Evolutionary conservation across 768 basidiomycete genomes (phyloP), one percentile per base, ranked within the genome.

Genomic region (Inosperma sp.): DNA sequence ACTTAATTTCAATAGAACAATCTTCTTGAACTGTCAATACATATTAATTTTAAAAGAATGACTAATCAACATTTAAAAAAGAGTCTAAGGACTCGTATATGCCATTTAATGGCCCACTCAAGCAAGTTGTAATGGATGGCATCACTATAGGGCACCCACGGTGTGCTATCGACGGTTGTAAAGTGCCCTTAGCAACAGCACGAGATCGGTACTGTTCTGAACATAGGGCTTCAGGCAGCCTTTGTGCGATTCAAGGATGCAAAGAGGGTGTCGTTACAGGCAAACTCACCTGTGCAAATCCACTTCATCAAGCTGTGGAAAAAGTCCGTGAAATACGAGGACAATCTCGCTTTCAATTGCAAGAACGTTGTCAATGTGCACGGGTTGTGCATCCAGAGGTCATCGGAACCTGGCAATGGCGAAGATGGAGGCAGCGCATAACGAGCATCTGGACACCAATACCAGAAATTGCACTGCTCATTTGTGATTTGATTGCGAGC

Each of bases 71-170:
- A n/a, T n/a, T n/a, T n/a, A n/a, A n/a, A n/a, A n/a, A n/a, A n/a
- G n/a, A n/a, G n/a, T n/a, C n/a, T n/a, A n/a, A n/a, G n/a, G n/a
- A n/a, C n/a, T n/a, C n/a, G n/a, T n/a, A n/a, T n/a, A n/a, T n/a
- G n/a, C n/a, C n/a, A n/a, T n/a, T n/a, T n/a, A n/a, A n/a, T n/a
- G n/a, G n/a, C n/a, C n/a, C n/a, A n/a, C n/a, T n/a, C n/a, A n/a
- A n/a, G n/a, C n/a, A n/a, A n/a, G 48, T 54, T 45, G 56, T 60
- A 1, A 50, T 52, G 21, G 55, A 58, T 52, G 56, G 56, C 2
- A 30, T 58, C 12, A 56, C 34, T 3, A 51, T 60, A 4, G 53
- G 59, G 2, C 53, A 35, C 29, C 55, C 56, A 7, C 51, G 56
- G 10, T 60, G 59, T 36, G 54, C 36, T 1, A n/a, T 49, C 5